phyloP scores from a whole-genome alignment of 148 eudicot species.

The Rhododendron ovatum region DNA sequence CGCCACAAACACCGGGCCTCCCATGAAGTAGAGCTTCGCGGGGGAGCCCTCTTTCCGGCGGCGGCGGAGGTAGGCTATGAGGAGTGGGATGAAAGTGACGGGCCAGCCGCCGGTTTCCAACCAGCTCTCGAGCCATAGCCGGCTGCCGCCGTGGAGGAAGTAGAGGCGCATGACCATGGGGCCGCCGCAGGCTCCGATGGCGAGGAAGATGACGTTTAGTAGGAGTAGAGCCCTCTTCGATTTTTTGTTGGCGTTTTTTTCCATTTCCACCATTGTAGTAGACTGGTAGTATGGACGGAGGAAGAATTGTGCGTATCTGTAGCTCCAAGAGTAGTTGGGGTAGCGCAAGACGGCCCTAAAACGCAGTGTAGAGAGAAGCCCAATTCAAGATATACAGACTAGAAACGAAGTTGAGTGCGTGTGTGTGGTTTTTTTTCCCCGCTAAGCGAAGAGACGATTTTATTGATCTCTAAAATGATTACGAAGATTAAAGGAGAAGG shows the following conservation, averaged over 20 bases:
- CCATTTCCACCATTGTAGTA: neutral
- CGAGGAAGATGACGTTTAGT: constrained; percentile 15
- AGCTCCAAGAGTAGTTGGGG: too few species aligned
- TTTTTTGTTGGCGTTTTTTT: neutral
- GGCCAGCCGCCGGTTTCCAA: constrained; percentile 68
- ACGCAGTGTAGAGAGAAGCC: too few species aligned
- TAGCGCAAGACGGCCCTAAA: too few species aligned
- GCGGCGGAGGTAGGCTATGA: constrained; percentile 31
- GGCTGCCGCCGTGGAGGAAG: constrained; percentile 62
- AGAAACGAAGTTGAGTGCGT: too few species aligned
- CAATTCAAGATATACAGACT: too few species aligned
- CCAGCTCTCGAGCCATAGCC: constrained; percentile 53
- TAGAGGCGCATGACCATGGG: constrained; percentile 70
- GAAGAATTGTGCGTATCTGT: too few species aligned
- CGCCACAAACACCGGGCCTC: constrained; percentile 7
- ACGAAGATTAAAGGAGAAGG: too few species aligned
- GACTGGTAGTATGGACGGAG: neutral
- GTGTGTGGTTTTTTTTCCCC: too few species aligned
- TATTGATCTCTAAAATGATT: too few species aligned
- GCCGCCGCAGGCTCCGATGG: constrained; percentile 52
- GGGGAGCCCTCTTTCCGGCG: constrained; percentile 17
- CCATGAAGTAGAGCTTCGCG: constrained; percentile 30
- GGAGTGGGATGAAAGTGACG: constrained; percentile 37
- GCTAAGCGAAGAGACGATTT: too few species aligned
- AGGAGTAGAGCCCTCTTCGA: constrained; percentile 20